Conservation (phyloP, 176 grass and related monocot genomes). For the Aegilops longissima region DNA sequence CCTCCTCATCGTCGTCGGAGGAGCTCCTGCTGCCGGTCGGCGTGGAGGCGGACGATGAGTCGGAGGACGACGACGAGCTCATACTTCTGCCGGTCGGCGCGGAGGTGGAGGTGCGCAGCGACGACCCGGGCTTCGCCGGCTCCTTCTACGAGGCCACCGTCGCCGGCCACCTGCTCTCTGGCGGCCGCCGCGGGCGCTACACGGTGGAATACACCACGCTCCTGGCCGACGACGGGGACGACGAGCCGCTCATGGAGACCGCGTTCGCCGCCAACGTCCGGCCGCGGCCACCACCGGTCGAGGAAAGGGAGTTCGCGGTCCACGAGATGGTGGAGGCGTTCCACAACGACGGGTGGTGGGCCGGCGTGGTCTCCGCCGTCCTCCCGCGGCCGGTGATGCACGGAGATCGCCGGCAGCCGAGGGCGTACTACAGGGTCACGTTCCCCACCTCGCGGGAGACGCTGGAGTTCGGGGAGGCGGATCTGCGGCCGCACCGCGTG, state of each 20-base stretch:
- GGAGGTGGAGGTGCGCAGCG: slow-evolving; percentile 27
- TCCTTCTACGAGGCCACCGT: slow-evolving; percentile 44
- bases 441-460: slow-evolving; percentile 63
- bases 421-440: slow-evolving; percentile 46
- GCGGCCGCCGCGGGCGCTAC: neutral
- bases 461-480: slow-evolving; percentile 39
- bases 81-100: neutral
- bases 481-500: slow-evolving; percentile 44
- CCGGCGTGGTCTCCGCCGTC: slow-evolving; percentile 2
- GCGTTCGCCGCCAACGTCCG: neutral
- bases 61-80: too few species aligned
- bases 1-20: neutral
- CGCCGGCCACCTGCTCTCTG: neutral
- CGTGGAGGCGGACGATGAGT: too few species aligned
- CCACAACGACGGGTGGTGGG: slow-evolving; percentile 14
- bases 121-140: slow-evolving; percentile 11
- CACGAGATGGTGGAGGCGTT: neutral
- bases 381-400: neutral
- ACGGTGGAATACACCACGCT: slow-evolving; percentile 20
- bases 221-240: neutral
- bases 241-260: neutral
- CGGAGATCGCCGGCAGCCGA: neutral
- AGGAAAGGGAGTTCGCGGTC: neutral
- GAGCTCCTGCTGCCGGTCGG: too few species aligned
- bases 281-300: neutral